Evolutionary conservation across 306 rosid genomes (phyloP).

Genomic region (Inga leiocalycina): DNA sequence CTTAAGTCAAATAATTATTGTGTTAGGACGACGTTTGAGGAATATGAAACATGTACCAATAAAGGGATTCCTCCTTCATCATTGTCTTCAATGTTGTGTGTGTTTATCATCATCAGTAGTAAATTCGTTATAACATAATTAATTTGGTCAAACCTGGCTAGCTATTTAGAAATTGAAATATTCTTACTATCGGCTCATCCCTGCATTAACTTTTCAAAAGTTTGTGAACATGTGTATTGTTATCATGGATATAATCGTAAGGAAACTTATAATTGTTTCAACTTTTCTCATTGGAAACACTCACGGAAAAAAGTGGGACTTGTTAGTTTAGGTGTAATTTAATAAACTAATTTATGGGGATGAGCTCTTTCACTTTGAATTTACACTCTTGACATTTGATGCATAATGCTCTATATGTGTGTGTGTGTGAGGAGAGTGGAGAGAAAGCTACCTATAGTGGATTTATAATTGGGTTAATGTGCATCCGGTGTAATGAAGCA

Average conservation of each 20-base stretch:
- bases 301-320: too few species aligned
- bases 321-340: background rate
- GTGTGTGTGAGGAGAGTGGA: too few species aligned
- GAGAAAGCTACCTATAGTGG: too few species aligned
- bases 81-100: background rate
- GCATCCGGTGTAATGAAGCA: too few species aligned
- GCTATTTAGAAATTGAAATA: background rate
- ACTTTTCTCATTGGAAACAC: background rate
- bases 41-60: slow-evolving; percentile 1
- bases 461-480: too few species aligned
- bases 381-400: too few species aligned
- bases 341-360: too few species aligned
- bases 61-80: background rate
- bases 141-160: background rate
- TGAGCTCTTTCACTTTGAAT: too few species aligned
- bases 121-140: background rate
- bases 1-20: background rate
- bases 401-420: too few species aligned
- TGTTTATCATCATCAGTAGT: background rate
- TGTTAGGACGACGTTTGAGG: slow-evolving; percentile 1
- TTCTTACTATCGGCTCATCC: background rate
- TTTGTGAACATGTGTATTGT: background rate
- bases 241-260: background rate
- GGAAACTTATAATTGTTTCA: background rate
- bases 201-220: background rate